These are phyloP conservation scores for Mortierella antarctica DNA, from an alignment of 192 early-diverging fungal genomes.

Conservation along the genomic window DNA sequence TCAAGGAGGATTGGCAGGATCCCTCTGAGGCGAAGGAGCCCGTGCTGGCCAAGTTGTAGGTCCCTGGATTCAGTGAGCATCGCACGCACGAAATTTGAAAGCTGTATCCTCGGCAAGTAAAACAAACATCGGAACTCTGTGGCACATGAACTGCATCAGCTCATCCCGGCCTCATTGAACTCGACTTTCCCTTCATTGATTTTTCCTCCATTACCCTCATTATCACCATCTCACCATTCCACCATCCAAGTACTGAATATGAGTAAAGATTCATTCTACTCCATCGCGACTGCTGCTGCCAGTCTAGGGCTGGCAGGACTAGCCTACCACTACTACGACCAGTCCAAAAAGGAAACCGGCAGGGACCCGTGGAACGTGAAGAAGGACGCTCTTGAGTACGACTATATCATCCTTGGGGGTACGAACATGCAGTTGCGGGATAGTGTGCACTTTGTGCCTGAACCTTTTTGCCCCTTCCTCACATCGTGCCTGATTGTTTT, in stretches of 20 bases:
- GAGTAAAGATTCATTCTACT: too few species aligned
- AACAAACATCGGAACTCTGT: too few species aligned
- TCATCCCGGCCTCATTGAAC: too few species aligned
- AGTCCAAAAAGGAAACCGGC: conserved; percentile 1
- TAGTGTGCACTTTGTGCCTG: background rate
- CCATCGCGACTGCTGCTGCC: conserved; percentile 3
- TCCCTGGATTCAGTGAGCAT: too few species aligned
- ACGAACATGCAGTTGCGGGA: background rate
- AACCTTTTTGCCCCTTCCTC: background rate
- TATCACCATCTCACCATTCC: too few species aligned
- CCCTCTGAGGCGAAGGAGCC: background rate
- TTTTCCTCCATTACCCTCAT: too few species aligned
- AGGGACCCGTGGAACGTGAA: conserved; percentile 13
- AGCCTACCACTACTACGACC: background rate
- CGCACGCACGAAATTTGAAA: background rate
- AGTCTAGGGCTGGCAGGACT: conserved; percentile 9
- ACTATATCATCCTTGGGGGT: conserved; percentile 33
- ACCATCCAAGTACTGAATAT: too few species aligned
- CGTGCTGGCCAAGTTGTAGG: conserved; percentile 1
- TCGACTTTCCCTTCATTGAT: background rate
- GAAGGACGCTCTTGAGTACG: conserved; percentile 10
- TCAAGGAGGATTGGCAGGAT: conserved; percentile 42
- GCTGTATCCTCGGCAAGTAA: background rate
- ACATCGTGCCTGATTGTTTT: background rate
- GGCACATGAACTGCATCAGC: too few species aligned